Base-by-base conservation (phyloP, 148 eudicot genomes). In the Rhododendron ovatum region DNA sequence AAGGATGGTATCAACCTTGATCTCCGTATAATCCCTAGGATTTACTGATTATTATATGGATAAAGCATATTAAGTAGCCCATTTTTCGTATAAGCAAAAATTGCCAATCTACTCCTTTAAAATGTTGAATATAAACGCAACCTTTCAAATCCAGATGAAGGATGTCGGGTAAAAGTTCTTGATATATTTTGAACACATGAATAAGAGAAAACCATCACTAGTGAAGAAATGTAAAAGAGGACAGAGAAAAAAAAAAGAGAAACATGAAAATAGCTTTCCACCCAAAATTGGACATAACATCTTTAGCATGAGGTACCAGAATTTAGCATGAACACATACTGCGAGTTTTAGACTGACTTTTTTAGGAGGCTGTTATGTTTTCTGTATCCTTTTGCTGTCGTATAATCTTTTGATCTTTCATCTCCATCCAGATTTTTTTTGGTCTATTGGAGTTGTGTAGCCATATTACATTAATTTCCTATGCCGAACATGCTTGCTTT, bases 1-100 rank as follows among this genome's bases (percentile, higher is more conserved):
- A 89, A 89, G 88, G 90, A 87, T 88, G 91, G 91, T 88, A 91
- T 76, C 28, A 59, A 73, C 55, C 75, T 78, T 78, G 51, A 57
- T 37, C 65, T 80, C 63, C 0, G 5, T 26, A 80, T 50, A 12
- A 26, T 14, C 5, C 22, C 55, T 80, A 14, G 82, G 39, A 80
- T 80, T 80, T 80, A n/a, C 24, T n/a, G 24, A 15, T 51, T 30
- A 2, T 28, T 20, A 35, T 51, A 48, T 30, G 41, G 53, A 43
- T 78, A 45, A 43, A 45, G 30, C 33, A 78, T 45, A 78, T 43
- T 39, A 45, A 77, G 9, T 43, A 45, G 26, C 48, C 80, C 53
- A 26, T 69, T 69, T 26, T 28, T 24, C 4, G 13, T 26, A 12
- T 12, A 28, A 11, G 37, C 75, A 69, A 69, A 69, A 26, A 63